Evolutionary conservation across 305 asterid genomes (phyloP), one percentile per base, ranked within the genome.

Genomic region (Fraxinus albicans): DNA sequence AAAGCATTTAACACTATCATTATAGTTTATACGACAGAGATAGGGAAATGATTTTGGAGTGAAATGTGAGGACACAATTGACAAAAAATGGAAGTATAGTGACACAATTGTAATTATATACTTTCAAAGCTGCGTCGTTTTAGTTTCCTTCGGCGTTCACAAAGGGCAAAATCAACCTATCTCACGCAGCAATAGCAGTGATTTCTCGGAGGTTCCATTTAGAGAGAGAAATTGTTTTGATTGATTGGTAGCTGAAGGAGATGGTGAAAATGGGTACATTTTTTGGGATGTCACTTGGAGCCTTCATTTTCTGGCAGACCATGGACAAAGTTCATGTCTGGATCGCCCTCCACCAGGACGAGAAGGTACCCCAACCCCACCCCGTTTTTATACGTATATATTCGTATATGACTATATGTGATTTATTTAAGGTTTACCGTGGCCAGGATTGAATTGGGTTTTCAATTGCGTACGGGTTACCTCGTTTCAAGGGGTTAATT

Each of bases 291-390:
- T 2, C 94, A 13, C 50, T 92, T 1, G 96, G 94, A 8, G 94
- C 96, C 70, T 93, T 93, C 78, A 82, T 89, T 42, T 93, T 92
- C 90, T 93, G 97, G 97, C 88, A 92, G 77, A 91, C 97, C 19
- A 91, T 92, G 95, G 97, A 93, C 69, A 90, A 87, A 87, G 90
- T 92, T 67, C 96, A 93, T 80, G 97, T 93, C 29, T 92, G 93
- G 94, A 90, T 93, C 80, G 97, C 94, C 83, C 96, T 93, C 72
- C 96, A 82, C 83, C 96, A 92, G 82, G 97, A 93, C 85, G 97
- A 92, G 84, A 93, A 93, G 96, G 94, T 90, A 34, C 40, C n/a
- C 35, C 1, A 23, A 2, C 6, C 33, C 72, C 13, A 50, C 21
- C 2, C 21, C 33, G 8, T 35, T 78, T 53, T 27, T 23, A 13